Conservation (phyloP, 371 early-diverging fungal genomes). For the Apophysomyces sp. region DNA sequence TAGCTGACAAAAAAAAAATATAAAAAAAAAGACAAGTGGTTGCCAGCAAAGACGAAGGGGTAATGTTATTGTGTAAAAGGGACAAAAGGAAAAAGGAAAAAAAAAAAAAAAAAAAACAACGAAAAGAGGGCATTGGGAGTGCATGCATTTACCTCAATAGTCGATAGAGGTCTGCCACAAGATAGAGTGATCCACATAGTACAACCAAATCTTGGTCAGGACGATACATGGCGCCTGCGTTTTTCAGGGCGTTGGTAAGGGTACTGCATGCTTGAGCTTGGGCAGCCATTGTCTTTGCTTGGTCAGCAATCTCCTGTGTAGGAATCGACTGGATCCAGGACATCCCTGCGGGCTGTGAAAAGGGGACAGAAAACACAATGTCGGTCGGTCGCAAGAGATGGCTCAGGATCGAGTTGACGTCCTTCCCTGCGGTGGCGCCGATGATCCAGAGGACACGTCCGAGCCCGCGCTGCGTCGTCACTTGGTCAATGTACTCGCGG, state of each 20-base stretch:
- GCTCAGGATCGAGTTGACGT: slow-evolving; percentile 55
- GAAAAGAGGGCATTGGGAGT: background rate
- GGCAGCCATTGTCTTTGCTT: slow-evolving; percentile 10
- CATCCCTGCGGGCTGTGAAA: slow-evolving; percentile 81
- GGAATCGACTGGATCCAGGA: slow-evolving; percentile 73
- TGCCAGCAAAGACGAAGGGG: background rate
- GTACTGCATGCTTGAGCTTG: slow-evolving; percentile 16
- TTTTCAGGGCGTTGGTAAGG: slow-evolving; percentile 24
- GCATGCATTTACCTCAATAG: slow-evolving; percentile 10
- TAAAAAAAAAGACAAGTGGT: background rate
- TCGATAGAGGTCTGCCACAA: slow-evolving; percentile 77
- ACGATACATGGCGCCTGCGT: slow-evolving; percentile 5
- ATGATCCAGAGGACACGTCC: slow-evolving; percentile 72
- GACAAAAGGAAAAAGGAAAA: background rate
- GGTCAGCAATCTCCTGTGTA: slow-evolving; percentile 38
- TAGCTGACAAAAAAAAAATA: too few species aligned
- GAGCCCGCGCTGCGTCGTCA: slow-evolving; percentile 7
- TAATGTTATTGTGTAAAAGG: background rate
- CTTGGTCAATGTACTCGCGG: slow-evolving; percentile 58
- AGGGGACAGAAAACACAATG: slow-evolving; percentile 64
- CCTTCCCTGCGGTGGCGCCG: slow-evolving; percentile 75
- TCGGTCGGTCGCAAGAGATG: slow-evolving; percentile 58
- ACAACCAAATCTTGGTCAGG: slow-evolving; percentile 52
- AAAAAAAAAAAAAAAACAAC: background rate
- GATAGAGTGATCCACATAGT: slow-evolving; percentile 83